These are phyloP conservation scores for Trichoderma cornu-damae DNA, from an alignment of 2,329 filamentous ascomycete genomes.

Conservation along the genomic window DNA sequence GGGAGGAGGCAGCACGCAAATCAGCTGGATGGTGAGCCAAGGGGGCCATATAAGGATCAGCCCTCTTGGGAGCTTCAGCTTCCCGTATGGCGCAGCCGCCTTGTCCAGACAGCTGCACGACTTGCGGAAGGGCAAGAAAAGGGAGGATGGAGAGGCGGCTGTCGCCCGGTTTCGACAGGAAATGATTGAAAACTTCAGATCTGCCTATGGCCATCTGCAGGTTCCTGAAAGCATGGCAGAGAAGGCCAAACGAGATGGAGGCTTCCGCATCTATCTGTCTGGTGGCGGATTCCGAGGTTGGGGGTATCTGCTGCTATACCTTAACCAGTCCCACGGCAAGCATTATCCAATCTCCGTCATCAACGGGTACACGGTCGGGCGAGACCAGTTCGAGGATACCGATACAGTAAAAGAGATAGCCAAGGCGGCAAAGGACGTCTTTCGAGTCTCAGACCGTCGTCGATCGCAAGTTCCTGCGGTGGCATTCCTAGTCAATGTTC, in stretches of 20 bases:
- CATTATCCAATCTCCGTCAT: conserved; percentile 68
- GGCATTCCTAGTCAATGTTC: conserved; percentile 59
- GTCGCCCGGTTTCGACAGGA: conserved; percentile 43
- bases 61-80: conserved; percentile 54
- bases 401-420: conserved; percentile 31
- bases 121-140: conserved; percentile 35
- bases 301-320: conserved; percentile 58
- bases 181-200: conserved; percentile 48
- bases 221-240: conserved; percentile 49
- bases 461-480: conserved; percentile 64
- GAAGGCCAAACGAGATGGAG: conserved; percentile 39
- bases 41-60: conserved; percentile 48
- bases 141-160: conserved; percentile 38
- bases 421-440: conserved; percentile 38
- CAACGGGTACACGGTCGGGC: conserved; percentile 57
- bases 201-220: conserved; percentile 48
- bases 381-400: conserved; percentile 48
- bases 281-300: conserved; percentile 68
- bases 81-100: conserved; percentile 67
- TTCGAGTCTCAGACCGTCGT: conserved; percentile 60
- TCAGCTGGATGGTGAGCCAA: conserved; percentile 58
- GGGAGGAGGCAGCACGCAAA: conserved; percentile 64
- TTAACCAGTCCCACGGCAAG: conserved; percentile 52
- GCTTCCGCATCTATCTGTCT: conserved; percentile 60
- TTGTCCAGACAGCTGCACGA: conserved; percentile 51